Evolutionary conservation across 768 basidiomycete genomes (phyloP).

Genomic region (Guyanaporus albipodus): DNA sequence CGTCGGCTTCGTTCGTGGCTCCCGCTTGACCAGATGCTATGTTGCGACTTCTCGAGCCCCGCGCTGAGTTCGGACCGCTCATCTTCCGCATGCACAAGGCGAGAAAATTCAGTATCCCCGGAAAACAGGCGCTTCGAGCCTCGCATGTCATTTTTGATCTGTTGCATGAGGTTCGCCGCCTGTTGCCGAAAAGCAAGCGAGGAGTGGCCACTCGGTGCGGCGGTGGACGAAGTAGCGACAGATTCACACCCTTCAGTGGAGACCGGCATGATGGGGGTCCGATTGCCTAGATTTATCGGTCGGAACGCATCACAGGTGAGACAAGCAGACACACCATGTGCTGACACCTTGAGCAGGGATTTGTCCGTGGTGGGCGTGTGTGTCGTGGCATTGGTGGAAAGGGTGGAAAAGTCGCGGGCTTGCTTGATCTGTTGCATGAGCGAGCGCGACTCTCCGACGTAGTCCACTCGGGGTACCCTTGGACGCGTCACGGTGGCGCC

Average conservation of each 20-base stretch:
- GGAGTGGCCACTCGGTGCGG: slow-evolving; percentile 43
- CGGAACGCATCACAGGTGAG: neutral
- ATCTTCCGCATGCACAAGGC: slow-evolving; percentile 26
- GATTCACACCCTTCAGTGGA: slow-evolving; percentile 19
- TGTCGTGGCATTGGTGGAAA: slow-evolving; percentile 56
- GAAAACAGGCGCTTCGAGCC: slow-evolving; percentile 71
- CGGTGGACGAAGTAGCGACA: slow-evolving; percentile 26
- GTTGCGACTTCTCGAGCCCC: slow-evolving; percentile 19
- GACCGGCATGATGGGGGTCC: slow-evolving; percentile 10
- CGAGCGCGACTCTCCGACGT: slow-evolving; percentile 71
- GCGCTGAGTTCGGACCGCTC: slow-evolving; percentile 10
- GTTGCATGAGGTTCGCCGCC: slow-evolving; percentile 79
- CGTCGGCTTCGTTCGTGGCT: slow-evolving; percentile 27
- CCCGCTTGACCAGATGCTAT: slow-evolving; percentile 26
- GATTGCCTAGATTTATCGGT: slow-evolving; percentile 12
- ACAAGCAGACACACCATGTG: slow-evolving; percentile 13
- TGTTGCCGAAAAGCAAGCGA: slow-evolving; percentile 70
- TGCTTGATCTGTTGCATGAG: slow-evolving; percentile 80
- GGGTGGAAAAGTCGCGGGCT: slow-evolving; percentile 72
- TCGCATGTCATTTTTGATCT: slow-evolving; percentile 72
- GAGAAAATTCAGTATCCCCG: slow-evolving; percentile 55
- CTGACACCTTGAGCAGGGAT: slow-evolving; percentile 3
- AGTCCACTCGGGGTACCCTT: slow-evolving; percentile 51
- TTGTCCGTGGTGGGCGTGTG: slow-evolving; percentile 22
- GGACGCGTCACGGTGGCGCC: slow-evolving; percentile 49